Conservation (phyloP, 2,329 filamentous ascomycete species). For the Cladosporium sp. region DNA sequence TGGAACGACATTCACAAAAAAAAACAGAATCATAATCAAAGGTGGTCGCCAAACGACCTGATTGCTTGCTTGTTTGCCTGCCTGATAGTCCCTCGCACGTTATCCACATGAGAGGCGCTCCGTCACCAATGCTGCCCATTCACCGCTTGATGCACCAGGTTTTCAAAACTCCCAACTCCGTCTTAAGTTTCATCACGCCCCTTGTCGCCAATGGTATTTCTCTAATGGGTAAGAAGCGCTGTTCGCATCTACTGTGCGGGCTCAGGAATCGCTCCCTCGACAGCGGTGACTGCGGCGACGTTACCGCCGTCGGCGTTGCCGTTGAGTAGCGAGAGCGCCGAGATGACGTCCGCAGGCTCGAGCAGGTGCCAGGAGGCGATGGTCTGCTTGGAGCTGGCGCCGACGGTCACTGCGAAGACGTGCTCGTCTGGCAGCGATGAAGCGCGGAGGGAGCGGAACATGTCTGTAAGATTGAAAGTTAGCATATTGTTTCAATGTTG, state of each 20-base stretch:
- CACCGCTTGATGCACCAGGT: background rate
- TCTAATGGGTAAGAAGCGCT: background rate
- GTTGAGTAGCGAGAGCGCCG: slow-evolving; percentile 39
- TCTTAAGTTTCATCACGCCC: background rate
- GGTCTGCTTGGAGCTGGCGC: slow-evolving; percentile 88
- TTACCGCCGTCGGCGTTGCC: slow-evolving; percentile 36
- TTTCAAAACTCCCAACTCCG: background rate
- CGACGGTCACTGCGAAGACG: slow-evolving; percentile 89
- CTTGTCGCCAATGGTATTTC: background rate
- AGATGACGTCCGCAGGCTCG: slow-evolving; percentile 83
- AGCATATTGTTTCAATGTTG: slow-evolving; percentile 27
- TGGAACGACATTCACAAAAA: background rate
- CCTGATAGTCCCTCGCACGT: background rate
- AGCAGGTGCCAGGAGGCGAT: slow-evolving; percentile 87
- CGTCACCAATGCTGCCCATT: background rate
- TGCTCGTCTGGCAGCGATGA: slow-evolving; percentile 62
- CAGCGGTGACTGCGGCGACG: slow-evolving; percentile 34
- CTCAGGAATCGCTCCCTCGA: slow-evolving; percentile 34
- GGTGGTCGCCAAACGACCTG: background rate
- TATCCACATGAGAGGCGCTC: background rate
- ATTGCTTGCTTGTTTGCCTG: background rate
- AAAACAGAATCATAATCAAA: background rate
- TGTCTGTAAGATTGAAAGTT: slow-evolving; percentile 51
- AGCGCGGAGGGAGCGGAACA: slow-evolving; percentile 77
- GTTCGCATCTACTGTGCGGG: slow-evolving; percentile 5